Evolutionary conservation across 352 stramenopile genomes (phyloP), one percentile per base, ranked within the genome.

Genomic region (Lagenidium giganteum): DNA sequence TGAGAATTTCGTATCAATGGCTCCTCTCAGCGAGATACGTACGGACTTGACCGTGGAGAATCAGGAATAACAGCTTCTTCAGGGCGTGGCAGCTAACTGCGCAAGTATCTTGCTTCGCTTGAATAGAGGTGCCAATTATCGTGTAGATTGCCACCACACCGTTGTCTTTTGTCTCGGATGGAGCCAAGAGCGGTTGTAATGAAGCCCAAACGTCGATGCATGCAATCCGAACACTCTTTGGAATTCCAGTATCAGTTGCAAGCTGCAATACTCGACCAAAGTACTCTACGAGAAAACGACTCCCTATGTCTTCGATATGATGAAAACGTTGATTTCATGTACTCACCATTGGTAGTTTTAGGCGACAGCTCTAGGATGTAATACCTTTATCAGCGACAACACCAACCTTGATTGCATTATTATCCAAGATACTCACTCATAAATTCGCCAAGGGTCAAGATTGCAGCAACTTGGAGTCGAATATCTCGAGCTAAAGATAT

Each of bases 351-450:
- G 4, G 53, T 35, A 5, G 49, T 40, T 17, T 11, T 29, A 29
- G 29, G 35, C 8, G 53, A 62, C 11, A 62, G 28, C 17, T 62
- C 53, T 62, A 4, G n/a, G 26, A 16, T 4, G 8, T 32, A 17
- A 6, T 13, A 47, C 16, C 9, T 25, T 42, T 28, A 42, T 28
- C 16, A 37, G 31, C 6, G 9, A 37, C 7, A n/a, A 9, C 7
- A 24, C 17, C 34, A n/a, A 41, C 5, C 8, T 41, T 8, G 5
- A 5, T 6, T 13, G 24, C 31, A 5, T 0, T n/a, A n/a, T n/a
- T n/a, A n/a, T n/a, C n/a, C n/a, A n/a, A n/a, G n/a, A 8, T 8
- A 49, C 54, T 32, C 29, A 63, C 54, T 63, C 54, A 63, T 63
- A 17, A 63, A 63, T 28, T 63, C 54, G 9, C 54, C 47, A 14